phyloP scores from a whole-genome alignment of 257 asterid genomes.

The Plectranthus barbatus region DNA sequence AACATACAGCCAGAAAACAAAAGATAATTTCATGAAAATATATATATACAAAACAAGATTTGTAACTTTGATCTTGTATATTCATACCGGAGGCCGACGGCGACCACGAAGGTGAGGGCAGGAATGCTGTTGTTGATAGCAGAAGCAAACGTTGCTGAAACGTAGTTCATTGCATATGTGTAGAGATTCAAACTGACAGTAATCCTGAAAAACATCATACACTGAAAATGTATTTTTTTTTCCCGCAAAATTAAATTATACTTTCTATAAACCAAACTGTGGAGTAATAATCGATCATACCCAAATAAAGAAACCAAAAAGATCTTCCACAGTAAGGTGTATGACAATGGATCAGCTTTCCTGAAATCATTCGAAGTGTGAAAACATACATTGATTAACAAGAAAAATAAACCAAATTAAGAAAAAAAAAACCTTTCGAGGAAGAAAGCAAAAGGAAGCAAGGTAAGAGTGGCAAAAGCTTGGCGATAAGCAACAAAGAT shows the following conservation, averaged over 20 bases:
- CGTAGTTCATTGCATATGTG: constrained; percentile 33
- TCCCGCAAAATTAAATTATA: too few relatives aligned
- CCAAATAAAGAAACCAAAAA: constrained; percentile 39
- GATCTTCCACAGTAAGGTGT: constrained; percentile 25
- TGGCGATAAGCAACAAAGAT: constrained; percentile 48
- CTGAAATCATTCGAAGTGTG: constrained; percentile 10
- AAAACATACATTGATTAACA: too few relatives aligned
- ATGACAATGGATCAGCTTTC: constrained; percentile 33
- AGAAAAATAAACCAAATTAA: not conserved
- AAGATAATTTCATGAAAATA: not conserved
- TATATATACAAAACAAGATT: not conserved
- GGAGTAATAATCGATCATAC: constrained; percentile 16
- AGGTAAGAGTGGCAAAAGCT: constrained; percentile 33
- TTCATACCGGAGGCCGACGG: constrained; percentile 29
- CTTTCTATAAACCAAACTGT: not conserved
- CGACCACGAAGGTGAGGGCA: constrained; percentile 39
- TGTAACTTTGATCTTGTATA: too few relatives aligned
- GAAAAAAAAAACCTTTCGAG: constrained; percentile 26
- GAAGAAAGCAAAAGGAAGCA: constrained; percentile 43
- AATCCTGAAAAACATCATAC: constrained; percentile 27
- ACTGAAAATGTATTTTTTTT: too few relatives aligned
- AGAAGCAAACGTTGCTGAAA: constrained; percentile 56
- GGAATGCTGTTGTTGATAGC: constrained; percentile 50
- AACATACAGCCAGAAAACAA: not conserved
- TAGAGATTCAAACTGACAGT: constrained; percentile 42